Evolutionary conservation across 2,329 filamentous ascomycete genomes (phyloP).

Genomic region (Aspergillus viridinutans): DNA sequence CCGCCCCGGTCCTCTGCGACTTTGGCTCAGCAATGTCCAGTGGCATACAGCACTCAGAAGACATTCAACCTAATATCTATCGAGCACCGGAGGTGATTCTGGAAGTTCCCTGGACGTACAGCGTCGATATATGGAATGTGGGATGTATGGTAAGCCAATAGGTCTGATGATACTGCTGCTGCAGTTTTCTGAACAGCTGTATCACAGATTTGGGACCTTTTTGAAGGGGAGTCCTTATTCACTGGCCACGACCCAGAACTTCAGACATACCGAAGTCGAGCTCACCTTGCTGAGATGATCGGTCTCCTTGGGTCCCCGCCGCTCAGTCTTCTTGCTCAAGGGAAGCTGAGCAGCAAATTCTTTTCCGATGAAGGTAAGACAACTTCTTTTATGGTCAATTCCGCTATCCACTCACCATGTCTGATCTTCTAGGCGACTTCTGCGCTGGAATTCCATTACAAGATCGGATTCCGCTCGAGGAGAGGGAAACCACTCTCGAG

Average conservation of each 20-base stretch:
- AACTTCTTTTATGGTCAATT: background rate
- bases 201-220: conserved; percentile 48
- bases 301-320: conserved; percentile 45
- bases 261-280: conserved; percentile 40
- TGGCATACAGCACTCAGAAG: conserved; percentile 27
- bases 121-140: conserved; percentile 51
- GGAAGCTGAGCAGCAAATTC: conserved; percentile 33
- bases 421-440: conserved; percentile 25
- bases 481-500: conserved; percentile 37
- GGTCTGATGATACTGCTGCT: conserved; percentile 2
- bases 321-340: conserved; percentile 28
- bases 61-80: conserved; percentile 32
- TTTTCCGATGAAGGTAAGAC: conserved; percentile 36
- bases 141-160: conserved; percentile 45
- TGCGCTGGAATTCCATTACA: conserved; percentile 16
- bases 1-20: conserved; percentile 45
- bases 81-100: conserved; percentile 47
- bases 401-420: conserved; percentile 2
- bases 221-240: conserved; percentile 46
- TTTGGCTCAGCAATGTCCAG: conserved; percentile 46
- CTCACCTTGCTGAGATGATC: conserved; percentile 49
- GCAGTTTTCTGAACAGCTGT: conserved; percentile 3
- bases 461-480: conserved; percentile 27
- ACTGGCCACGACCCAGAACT: conserved; percentile 37
- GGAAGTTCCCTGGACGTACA: conserved; percentile 42